Base-by-base conservation (phyloP, 2,329 filamentous ascomycete genomes). In the Fusarium sp. region DNA sequence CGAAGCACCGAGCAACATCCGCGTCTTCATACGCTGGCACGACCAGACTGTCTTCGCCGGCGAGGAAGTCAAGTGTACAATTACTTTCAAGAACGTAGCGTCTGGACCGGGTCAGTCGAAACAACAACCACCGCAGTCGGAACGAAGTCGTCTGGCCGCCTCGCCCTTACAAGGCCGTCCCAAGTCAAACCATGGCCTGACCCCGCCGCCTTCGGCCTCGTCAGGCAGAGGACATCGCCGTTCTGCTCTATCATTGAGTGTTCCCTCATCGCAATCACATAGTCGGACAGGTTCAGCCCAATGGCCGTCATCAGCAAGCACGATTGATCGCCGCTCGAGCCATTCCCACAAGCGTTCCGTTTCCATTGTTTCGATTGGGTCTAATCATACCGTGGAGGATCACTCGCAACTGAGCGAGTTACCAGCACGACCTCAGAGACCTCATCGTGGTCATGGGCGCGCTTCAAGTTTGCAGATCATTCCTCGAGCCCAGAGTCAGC, bases 11-110 rank as follows among this genome's bases (percentile, higher is more conserved):
- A 81, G 80, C 78, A 94, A 96, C 81, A 92, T 99, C 75, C 91
- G 93, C 77, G 94, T 97, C 78, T 97, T 94, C 76, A 92, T 99
- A 77, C 89, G 90, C 80, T 99, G 94, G 91, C 90, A 92, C 76
- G 91, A 96, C 74, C 89, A 94, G 76, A 93, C 91, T 61, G 92
- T 99, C 71, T 99, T 98, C 79, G 92, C 95, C 54, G 95, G 95
- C 77, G 95, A 99, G 82, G 91, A 97, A 73, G 86, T 98, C 73
- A 91, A 93, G 79, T 98, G 95, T 79, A 93, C 89, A 68, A 96
- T 99, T 76, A 97, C 92, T 46, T 99, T 99, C 80, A 94, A 91
- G 79, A 99, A 99, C 75, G 85, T 93, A 63, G 83, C 86, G 38
- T 73, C 84, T 45, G 79, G 78, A 35, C 65, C 76, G 32, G 74